Conservation (phyloP, 345 rosid genomes). For the Microcos paniculata region DNA sequence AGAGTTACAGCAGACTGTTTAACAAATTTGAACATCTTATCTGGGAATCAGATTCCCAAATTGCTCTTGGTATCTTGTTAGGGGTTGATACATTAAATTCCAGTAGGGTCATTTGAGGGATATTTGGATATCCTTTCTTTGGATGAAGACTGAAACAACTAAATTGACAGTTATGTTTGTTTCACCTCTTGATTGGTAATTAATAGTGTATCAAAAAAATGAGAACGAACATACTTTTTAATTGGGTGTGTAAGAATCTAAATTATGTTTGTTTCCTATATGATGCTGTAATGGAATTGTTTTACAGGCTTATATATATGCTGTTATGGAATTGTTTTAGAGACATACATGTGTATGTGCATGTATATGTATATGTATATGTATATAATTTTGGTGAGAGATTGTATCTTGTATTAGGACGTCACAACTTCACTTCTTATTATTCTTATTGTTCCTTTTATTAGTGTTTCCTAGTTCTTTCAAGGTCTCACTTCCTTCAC, state of each 20-base stretch:
- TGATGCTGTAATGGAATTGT: neutral
- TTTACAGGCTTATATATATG: neutral
- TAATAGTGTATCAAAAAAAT: neutral
- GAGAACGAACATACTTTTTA: neutral
- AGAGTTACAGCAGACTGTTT: neutral
- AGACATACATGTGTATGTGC: too few relatives aligned
- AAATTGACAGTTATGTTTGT: too few relatives aligned
- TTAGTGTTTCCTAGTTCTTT: neutral
- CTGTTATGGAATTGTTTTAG: neutral
- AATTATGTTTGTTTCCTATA: neutral
- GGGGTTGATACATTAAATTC: neutral
- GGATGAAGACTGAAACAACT: neutral
- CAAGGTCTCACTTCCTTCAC: neutral
- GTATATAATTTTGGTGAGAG: neutral
- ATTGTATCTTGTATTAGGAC: neutral
- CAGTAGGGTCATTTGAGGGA: neutral
- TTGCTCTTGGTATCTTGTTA: neutral
- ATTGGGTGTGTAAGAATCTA: neutral
- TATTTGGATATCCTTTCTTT: neutral
- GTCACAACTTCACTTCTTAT: neutral
- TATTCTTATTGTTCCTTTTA: neutral
- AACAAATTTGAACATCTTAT: neutral
- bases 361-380: too few relatives aligned
- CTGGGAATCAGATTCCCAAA: neutral
- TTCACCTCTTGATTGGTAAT: neutral